Evolutionary conservation across 352 stramenopile genomes (phyloP).

Genomic region (Elongisporangium senticosum): DNA sequence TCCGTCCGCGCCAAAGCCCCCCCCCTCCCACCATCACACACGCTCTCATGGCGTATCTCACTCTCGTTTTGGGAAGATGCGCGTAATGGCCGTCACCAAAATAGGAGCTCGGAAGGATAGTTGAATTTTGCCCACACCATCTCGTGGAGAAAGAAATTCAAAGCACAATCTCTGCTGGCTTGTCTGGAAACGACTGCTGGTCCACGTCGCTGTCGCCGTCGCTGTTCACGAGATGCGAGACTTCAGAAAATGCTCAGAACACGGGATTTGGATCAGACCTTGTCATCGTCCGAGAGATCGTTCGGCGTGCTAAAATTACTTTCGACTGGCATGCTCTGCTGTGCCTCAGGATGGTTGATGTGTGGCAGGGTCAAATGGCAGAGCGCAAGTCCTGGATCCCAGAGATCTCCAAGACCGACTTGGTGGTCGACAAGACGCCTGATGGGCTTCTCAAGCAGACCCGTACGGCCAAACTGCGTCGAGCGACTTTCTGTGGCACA

Average conservation of each 20-base stretch:
- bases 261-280: not conserved
- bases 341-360: not conserved
- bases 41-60: not conserved
- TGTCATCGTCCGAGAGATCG: not conserved
- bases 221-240: not conserved
- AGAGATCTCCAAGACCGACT: constrained; percentile 5
- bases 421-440: constrained; percentile 11
- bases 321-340: not conserved
- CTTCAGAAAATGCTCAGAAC: not conserved
- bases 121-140: not conserved
- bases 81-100: not conserved
- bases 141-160: not conserved
- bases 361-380: not conserved
- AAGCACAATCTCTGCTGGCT: not conserved
- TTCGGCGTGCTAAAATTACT: not conserved
- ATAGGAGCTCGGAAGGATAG: not conserved
- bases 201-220: not conserved
- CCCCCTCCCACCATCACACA: too few species aligned
- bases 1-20: not conserved
- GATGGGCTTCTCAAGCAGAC: constrained; percentile 22
- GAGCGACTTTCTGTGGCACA: constrained; percentile 16
- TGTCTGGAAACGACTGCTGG: not conserved
- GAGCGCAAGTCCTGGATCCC: not conserved
- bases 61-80: not conserved
- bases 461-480: constrained; percentile 25